Evolutionary conservation across 2,329 filamentous ascomycete species (phyloP), one percentile per base, ranked within the genome.

Genomic region (Pseudocercospora crystallina): DNA sequence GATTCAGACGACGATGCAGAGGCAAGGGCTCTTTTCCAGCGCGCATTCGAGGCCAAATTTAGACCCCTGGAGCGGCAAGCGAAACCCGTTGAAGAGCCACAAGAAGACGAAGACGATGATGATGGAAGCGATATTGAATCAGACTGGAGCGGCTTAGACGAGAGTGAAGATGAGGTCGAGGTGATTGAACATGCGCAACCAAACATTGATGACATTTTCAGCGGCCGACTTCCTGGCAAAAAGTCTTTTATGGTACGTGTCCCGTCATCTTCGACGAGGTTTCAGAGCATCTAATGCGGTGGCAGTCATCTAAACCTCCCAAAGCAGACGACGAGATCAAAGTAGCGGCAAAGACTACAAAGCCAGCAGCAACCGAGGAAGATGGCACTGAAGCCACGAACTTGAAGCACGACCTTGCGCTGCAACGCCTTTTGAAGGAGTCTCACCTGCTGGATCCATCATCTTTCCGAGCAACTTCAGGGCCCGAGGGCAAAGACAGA

Each of bases 41-140:
- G 82, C 61, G 87, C 92, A 67, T 97, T 97, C 66, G 94, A 96
- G 72, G 82, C 89, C 26, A 85, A 87, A 66, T 97, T 96, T 74
- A 82, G 84, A 66, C 90, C 92, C 8, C 68, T 70, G 2, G 64
- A 70, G 48, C 64, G 45, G 32, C 55, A 61, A 29, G 20, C 20
- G 20, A 26, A 26, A 7, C 48, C 42, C 14, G 66, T 66, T 13
- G 63, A 69, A 35, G 52, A 62, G 10, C 53, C 62, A 4, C 61
- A 61, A 9, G 68, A 5, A 49, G 50, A 50, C 7, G 55, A 63
- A 2, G 57, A 60, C 2, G 56, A 63, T n/a, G 54, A 60, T 13
- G 58, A 61, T 5, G 64, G 67, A 13, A 61, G 63, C 31, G 59
- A 63, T 8, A 73, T 68, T 5, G 74, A 69, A 5, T 77, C 76